Evolutionary conservation across 2,329 filamentous ascomycete species (phyloP).

Genomic region (Neonectria punicea): DNA sequence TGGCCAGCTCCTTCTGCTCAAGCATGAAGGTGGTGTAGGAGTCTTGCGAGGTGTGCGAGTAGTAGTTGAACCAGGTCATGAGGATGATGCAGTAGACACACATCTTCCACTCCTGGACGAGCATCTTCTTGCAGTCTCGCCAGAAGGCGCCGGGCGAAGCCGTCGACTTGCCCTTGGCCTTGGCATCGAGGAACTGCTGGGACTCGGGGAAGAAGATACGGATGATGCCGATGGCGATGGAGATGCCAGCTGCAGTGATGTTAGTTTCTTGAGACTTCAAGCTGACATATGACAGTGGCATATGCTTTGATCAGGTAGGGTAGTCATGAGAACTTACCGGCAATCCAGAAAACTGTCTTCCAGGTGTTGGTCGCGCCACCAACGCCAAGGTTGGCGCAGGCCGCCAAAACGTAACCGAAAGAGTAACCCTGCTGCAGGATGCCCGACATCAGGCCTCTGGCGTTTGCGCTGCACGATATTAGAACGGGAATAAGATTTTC

Average conservation of each 20-base stretch:
- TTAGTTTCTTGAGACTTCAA: background rate
- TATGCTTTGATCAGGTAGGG: background rate
- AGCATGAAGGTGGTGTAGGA: slow-evolving; percentile 86
- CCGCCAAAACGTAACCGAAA: slow-evolving; percentile 82
- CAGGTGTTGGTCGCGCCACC: slow-evolving; percentile 71
- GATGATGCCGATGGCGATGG: slow-evolving; percentile 74
- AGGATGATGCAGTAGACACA: slow-evolving; percentile 80
- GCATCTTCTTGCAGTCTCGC: slow-evolving; percentile 74
- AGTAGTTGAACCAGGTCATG: slow-evolving; percentile 82
- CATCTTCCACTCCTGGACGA: slow-evolving; percentile 78
- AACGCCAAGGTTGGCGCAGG: slow-evolving; percentile 78
- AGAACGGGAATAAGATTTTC: slow-evolving; percentile 32
- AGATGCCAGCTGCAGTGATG: slow-evolving; percentile 63
- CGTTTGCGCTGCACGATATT: slow-evolving; percentile 59
- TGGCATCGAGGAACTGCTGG: slow-evolving; percentile 77
- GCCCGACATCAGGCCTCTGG: slow-evolving; percentile 83
- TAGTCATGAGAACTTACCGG: slow-evolving; percentile 46
- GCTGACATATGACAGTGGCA: background rate
- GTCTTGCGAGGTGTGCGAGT: slow-evolving; percentile 84
- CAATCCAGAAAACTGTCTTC: slow-evolving; percentile 83
- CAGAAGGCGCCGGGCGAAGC: slow-evolving; percentile 67
- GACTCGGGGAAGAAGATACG: slow-evolving; percentile 78
- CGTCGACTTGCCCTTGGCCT: slow-evolving; percentile 64
- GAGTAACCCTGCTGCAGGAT: slow-evolving; percentile 86
- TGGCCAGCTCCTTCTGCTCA: slow-evolving; percentile 74